Evolutionary conservation across 148 eudicot species (phyloP), one percentile per base, ranked within the genome.

Genomic region (Vaccinium darrowii): DNA sequence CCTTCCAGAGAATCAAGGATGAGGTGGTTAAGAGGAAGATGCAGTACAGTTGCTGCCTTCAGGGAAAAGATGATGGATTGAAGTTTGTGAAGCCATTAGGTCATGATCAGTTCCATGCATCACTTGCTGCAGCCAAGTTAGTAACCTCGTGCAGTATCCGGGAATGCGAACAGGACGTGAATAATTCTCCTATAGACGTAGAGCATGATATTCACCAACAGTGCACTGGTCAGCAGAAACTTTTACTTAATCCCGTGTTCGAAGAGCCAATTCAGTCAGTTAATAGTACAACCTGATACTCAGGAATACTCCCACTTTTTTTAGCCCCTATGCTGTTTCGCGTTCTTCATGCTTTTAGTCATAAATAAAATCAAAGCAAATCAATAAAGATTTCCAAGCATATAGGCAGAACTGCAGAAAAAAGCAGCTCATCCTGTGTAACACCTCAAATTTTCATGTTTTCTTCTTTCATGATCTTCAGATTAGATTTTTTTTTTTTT

Each of bases 51-150:
- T 80, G 67, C 57, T 75, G 82, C 81, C 79, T 39, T 19, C 87
- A 85, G 51, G 87, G 84, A 60, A 86, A 52, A 65, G 85, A 88
- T 51, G 84, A 83, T 27, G 88, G 82, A 79, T 51, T 90, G 69
- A 80, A 81, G 82, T 92, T 90, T 58, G 53, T 77, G 76, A 95
- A 92, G 88, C 89, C 92, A 60, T 78, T 74, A 10, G 93, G 91
- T 16, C 98, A 93, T 58, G 93, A 94, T 49, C 90, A 92, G 80
- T 95, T 95, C 84, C 88, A 81, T 52, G 84, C 85, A 39, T 84
- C 91, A 49, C 91, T 95, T 49, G 80, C 56, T 50, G 90, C 91
- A 49, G 86, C 86, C 49, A 92, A 91, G 76, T 65, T 74, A 65
- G 76, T 86, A 50, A 83, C 85, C 58, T 23, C 75, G 33, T 39